Evolutionary conservation across 176 grass and related monocot genomes (phyloP), one percentile per base, ranked within the genome.

Genomic region (Aegilops sharonensis): DNA sequence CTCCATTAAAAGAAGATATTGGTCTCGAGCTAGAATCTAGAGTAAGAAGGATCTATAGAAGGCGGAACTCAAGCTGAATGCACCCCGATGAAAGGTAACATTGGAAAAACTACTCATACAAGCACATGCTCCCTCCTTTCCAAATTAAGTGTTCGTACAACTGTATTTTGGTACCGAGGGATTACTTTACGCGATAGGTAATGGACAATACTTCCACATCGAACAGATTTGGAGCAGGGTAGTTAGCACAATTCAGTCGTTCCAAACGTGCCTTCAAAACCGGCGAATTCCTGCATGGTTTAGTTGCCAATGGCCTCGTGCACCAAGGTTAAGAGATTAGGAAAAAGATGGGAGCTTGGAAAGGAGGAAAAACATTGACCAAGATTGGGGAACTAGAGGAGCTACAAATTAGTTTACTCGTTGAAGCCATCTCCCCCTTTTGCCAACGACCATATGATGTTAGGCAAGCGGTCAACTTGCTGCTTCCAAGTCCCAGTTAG

Each of bases 361-460:
- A 75, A 17, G 9, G 3, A 79, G 32, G 11, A 80, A 12, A 32
- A 81, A 80, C 9, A 57, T 81, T 75, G 25, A 89, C 82, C 59
- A 59, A 9, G 68, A 68, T 81, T 17, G 57, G 18, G 31, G 11
- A 60, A 64, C 9, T 43, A 17, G 35, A 82, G 23, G 60, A 72
- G 62, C 15, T 54, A 50, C 12, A 50, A 50, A 50, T 50, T 50
- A 50, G 14, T 48, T 48, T 48, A 48, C 12, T 52, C 14, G 48
- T 17, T 52, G 48, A 52, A 52, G 48, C 48, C 48, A 52, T 52
- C 14, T 52, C 48, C 2, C 48, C 48, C 48, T 52, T 52, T 17
- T 17, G 5, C 48, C 17, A 77, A 29, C 9, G 9, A 68, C 37
- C 21, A 11, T 62, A 63, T 17, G 12, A 60, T 86, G 52, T 18